Evolutionary conservation across 495 filamentous ascomycete species (phyloP).

Genomic region (Corynascus novoguineensis): DNA sequence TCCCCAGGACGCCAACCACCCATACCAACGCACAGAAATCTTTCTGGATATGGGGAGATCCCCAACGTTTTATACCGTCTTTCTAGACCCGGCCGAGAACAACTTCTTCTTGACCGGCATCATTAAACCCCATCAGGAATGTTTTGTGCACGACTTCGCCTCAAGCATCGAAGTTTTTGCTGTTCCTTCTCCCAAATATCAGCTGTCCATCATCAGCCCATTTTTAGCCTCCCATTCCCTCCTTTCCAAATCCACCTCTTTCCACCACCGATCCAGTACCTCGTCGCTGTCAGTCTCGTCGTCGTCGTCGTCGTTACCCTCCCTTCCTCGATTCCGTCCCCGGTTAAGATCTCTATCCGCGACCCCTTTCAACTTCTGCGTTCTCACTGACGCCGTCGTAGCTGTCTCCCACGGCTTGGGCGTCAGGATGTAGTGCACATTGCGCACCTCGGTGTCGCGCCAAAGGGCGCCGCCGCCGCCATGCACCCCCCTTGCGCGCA

Average conservation of each 20-base stretch:
- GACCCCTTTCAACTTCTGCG: neutral
- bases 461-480: constrained; percentile 50
- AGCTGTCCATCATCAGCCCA: constrained; percentile 4
- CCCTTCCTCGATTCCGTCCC: too few species aligned
- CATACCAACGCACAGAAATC: too few species aligned
- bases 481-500: constrained; percentile 65
- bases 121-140: too few species aligned
- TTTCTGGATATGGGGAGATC: too few species aligned
- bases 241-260: constrained; percentile 13
- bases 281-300: too few species aligned
- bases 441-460: constrained; percentile 66
- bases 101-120: too few species aligned
- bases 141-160: too few species aligned
- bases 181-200: neutral
- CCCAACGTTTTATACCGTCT: too few species aligned
- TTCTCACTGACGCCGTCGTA: neutral
- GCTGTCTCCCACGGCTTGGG: constrained; percentile 74
- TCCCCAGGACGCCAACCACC: too few species aligned
- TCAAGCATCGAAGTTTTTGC: neutral
- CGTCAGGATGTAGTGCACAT: constrained; percentile 72
- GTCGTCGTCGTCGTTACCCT: neutral
- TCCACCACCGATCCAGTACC: constrained; percentile 19
- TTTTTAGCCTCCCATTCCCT: constrained; percentile 4
- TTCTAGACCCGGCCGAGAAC: too few species aligned
- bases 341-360: neutral